Evolutionary conservation across 176 grass and related monocot genomes (phyloP).

Genomic region (Phoenix dactylifera): DNA sequence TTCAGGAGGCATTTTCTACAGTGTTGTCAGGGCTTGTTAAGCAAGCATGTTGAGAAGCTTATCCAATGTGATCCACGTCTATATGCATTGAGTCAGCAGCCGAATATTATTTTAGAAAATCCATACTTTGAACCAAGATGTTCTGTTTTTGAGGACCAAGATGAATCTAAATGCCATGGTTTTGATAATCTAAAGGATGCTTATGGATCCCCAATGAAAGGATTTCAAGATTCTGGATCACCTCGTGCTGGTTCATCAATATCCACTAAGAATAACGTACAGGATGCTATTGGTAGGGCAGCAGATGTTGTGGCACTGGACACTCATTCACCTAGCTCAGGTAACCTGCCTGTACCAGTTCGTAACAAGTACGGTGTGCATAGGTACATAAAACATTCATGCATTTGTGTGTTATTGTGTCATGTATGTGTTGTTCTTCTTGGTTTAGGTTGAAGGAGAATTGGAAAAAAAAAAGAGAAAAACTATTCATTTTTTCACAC

Average conservation of each 20-base stretch:
- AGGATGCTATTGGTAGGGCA: conserved; percentile 14
- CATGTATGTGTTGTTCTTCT: too few relatives aligned
- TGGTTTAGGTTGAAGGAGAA: too few relatives aligned
- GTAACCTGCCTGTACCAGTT: conserved; percentile 5
- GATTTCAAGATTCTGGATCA: conserved; percentile 1
- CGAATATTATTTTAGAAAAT: conserved; percentile 32
- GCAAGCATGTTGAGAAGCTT: conserved; percentile 66
- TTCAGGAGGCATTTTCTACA: conserved; percentile 67
- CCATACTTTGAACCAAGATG: conserved; percentile 40
- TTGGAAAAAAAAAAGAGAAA: too few relatives aligned
- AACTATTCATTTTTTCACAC: too few relatives aligned
- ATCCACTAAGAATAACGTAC: conserved; percentile 22
- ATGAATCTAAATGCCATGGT: conserved; percentile 19
- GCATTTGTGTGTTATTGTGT: too few relatives aligned
- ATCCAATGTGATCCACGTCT: conserved; percentile 50
- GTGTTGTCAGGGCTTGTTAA: conserved; percentile 50
- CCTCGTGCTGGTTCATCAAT: conserved; percentile 19
- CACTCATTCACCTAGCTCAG: conserved; percentile 28
- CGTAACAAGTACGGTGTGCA: too few relatives aligned
- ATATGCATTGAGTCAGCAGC: conserved; percentile 36
- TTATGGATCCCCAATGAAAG: conserved; percentile 18
- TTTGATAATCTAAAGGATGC: conserved; percentile 26
- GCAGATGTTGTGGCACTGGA: conserved; percentile 9
- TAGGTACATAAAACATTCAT: too few relatives aligned
- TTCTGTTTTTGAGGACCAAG: conserved; percentile 55